A percentile compares a stretch with the other conserved stretches of the same genome.
These are phyloP conservation scores for Neurospora sp. DNA, from an alignment of 495 filamentous ascomycete species.

Conservation along the genomic window DNA sequence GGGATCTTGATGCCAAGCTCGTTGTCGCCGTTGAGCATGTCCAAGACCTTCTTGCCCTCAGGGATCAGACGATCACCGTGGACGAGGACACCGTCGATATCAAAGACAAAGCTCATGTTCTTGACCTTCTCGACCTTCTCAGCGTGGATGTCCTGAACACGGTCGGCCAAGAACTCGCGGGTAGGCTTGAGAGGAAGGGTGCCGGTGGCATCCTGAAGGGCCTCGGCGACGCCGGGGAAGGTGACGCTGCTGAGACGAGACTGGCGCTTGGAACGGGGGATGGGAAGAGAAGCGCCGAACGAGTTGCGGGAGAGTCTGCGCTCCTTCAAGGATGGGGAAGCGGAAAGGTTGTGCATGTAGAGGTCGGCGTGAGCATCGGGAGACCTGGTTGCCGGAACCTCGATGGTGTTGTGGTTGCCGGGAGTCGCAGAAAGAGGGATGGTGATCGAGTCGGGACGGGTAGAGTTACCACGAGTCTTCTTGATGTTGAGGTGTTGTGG, in stretches of 20 bases:
- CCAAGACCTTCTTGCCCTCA: conserved; percentile 46
- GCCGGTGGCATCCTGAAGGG: conserved; percentile 24
- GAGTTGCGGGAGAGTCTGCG: conserved; percentile 67
- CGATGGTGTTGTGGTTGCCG: conserved; percentile 41
- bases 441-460: conserved; percentile 7
- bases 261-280: conserved; percentile 59
- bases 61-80: conserved; percentile 56
- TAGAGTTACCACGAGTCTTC: not conserved
- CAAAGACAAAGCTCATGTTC: conserved; percentile 59
- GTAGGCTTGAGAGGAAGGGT: conserved; percentile 43
- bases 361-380: conserved; percentile 57
- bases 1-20: conserved; percentile 61
- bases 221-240: conserved; percentile 29
- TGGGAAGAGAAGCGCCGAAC: conserved; percentile 67
- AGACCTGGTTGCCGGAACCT: conserved; percentile 61
- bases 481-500: not conserved
- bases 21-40: conserved; percentile 58
- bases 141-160: conserved; percentile 60
- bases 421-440: conserved; percentile 14
- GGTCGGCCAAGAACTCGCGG: conserved; percentile 60
- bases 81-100: conserved; percentile 57
- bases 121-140: conserved; percentile 56
- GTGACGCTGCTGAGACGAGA: conserved; percentile 52
- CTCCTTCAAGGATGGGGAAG: conserved; percentile 55
- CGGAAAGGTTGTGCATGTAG: conserved; percentile 66